A percentile compares a stretch with the other conserved stretches of the same genome.
phyloP scores from a whole-genome alignment of 306 rosid species.

The Vigna hirtella region DNA sequence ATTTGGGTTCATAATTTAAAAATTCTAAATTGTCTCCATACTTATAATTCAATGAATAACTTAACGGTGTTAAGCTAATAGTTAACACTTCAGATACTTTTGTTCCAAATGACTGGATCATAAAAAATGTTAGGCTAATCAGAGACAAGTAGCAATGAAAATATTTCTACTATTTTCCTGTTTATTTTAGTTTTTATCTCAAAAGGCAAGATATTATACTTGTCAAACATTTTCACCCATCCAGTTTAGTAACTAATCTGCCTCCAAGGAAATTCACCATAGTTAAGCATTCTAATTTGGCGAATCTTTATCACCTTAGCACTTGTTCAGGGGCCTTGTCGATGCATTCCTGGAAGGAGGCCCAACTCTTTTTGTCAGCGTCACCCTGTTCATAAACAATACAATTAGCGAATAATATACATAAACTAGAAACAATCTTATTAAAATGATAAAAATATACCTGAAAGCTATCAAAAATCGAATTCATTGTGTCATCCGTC shows the following conservation, averaged over 20 bases:
- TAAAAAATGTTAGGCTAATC: not conserved
- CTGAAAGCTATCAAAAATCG: conserved; percentile 59
- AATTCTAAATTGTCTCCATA: not conserved
- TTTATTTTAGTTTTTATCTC: not conserved
- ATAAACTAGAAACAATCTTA: conserved; percentile 10
- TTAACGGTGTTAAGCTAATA: not conserved
- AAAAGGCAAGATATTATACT: not conserved
- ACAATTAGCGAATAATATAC: conserved; percentile 28
- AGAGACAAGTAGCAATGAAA: not conserved
- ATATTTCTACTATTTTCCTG: not conserved
- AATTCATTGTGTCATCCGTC: conserved; percentile 60
- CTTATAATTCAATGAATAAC: not conserved
- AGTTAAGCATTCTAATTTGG: conserved; percentile 4
- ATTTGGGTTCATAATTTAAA: not conserved
- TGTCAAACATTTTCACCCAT: conserved; percentile 8
- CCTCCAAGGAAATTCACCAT: not conserved
- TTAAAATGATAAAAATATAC: conserved; percentile 40
- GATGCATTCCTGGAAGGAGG: conserved; percentile 64
- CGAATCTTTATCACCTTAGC: conserved; percentile 40
- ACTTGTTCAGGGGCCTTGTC: conserved; percentile 71
- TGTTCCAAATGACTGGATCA: not conserved
- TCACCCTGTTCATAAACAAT: conserved; percentile 50
- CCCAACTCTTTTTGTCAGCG: conserved; percentile 57
- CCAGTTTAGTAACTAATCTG: not conserved
- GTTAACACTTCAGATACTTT: not conserved